Evolutionary conservation across 2,329 filamentous ascomycete species (phyloP).

Genomic region (Penicillium sp.): DNA sequence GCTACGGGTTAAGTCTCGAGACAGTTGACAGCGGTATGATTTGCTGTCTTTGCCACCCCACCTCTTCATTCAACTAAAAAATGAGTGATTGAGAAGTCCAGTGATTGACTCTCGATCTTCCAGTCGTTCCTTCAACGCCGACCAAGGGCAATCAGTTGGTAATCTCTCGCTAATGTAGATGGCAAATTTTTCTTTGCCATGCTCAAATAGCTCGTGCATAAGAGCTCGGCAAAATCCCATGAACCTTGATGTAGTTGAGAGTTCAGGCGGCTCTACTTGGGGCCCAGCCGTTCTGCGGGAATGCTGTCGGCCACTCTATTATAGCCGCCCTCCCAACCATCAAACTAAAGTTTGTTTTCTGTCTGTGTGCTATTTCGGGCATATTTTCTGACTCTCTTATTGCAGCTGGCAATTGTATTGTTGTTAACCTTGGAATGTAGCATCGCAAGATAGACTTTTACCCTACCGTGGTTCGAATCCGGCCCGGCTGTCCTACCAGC

Average conservation of each 20-base stretch:
- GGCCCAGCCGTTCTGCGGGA: background rate
- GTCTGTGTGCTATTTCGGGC: background rate
- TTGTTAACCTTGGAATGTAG: constrained; percentile 1
- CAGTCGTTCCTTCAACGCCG: no score
- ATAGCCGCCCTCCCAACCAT: background rate
- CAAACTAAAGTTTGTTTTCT: background rate
- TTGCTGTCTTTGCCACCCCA: no score
- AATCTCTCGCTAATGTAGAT: no score
- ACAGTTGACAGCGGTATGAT: background rate
- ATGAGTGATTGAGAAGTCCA: no score
- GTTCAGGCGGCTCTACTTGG: background rate
- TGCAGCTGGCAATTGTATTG: background rate
- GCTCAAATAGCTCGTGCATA: no score
- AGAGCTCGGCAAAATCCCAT: no score
- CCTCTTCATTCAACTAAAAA: no score
- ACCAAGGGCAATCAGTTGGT: no score
- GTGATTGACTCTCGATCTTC: no score
- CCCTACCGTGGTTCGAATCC: constrained; percentile 6
- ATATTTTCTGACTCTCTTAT: background rate
- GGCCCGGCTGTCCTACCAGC: background rate
- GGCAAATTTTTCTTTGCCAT: no score
- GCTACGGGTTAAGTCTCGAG: background rate
- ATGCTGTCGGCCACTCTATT: background rate
- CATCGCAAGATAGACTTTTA: background rate
- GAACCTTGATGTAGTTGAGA: no score